Percentiles rank a stretch among this genome's conserved stretches.
phyloP scores from a whole-genome alignment of 108 stramenopile species.

The Cyclostephanos tholiformis region DNA sequence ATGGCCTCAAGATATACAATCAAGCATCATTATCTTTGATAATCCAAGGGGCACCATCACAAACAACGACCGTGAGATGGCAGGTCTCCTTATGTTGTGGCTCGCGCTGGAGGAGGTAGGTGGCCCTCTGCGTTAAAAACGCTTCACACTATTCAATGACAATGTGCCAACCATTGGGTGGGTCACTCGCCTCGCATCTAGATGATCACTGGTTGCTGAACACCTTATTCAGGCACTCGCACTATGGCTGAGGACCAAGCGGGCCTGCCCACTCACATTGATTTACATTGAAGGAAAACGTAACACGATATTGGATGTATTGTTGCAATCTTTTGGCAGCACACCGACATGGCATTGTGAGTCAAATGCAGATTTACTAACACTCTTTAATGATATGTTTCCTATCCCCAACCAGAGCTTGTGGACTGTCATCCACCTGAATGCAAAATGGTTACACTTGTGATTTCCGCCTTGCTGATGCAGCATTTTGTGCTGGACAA shows the following conservation, averaged over 20 bases:
- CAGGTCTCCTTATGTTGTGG: constrained; percentile 14
- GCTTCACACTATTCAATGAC: background rate
- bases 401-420: constrained; percentile 26
- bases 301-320: background rate
- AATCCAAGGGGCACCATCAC: background rate
- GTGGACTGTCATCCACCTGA: constrained; percentile 23
- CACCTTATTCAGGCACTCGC: constrained; percentile 14
- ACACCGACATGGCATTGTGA: constrained; percentile 23
- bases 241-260: background rate
- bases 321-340: constrained; percentile 35
- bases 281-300: background rate
- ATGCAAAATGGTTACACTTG: background rate
- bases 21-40: background rate
- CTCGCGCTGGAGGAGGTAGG: background rate
- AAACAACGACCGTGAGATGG: constrained; percentile 26
- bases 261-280: background rate
- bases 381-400: constrained; percentile 11
- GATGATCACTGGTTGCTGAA: background rate
- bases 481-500: too few relatives aligned
- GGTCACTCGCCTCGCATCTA: background rate
- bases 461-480: constrained; percentile 6
- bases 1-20: background rate
- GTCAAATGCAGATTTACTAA: constrained; percentile 1
- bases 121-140: background rate
- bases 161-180: background rate